These are phyloP conservation scores for Coemansia sp. DNA, from an alignment of 192 early-diverging fungal species.

Conservation along the genomic window DNA sequence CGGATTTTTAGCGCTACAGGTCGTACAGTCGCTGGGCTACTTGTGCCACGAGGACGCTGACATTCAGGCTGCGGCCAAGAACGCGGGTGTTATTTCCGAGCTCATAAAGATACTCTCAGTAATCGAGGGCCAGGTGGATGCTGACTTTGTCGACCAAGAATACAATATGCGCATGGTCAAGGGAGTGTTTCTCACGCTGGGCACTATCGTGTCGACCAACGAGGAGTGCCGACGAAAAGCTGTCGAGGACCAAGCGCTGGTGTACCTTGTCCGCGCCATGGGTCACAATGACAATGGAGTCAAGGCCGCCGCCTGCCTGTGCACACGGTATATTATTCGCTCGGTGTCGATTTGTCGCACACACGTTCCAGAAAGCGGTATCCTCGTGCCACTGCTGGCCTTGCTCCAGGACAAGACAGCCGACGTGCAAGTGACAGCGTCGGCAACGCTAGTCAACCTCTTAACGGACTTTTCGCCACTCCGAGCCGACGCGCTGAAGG, in stretches of 20 bases:
- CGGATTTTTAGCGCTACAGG: conserved; percentile 18
- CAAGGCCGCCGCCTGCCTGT: conserved; percentile 49
- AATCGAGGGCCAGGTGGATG: conserved; percentile 29
- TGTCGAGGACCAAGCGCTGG: conserved; percentile 29
- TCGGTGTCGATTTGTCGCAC: conserved; percentile 57
- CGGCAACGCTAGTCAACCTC: conserved; percentile 50
- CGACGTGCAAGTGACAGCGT: conserved; percentile 44
- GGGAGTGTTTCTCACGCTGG: conserved; percentile 40
- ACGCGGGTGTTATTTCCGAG: conserved; percentile 39
- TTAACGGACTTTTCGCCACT: conserved; percentile 48
- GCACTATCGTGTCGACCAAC: conserved; percentile 49
- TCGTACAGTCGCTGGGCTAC: conserved; percentile 44
- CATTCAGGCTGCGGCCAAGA: conserved; percentile 44
- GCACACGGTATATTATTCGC: conserved; percentile 50
- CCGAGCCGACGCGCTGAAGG: conserved; percentile 43
- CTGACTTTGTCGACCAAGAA: conserved; percentile 45
- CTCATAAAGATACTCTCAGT: conserved; percentile 29
- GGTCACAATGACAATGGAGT: conserved; percentile 33
- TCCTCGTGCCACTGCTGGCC: conserved; percentile 37
- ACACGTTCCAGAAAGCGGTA: conserved; percentile 47
- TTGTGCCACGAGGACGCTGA: conserved; percentile 56
- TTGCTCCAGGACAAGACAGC: conserved; percentile 21
- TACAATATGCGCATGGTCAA: conserved; percentile 19
- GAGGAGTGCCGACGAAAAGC: conserved; percentile 48
- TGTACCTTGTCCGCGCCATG: conserved; percentile 43